Evolutionary conservation across 2,329 filamentous ascomycete genomes (phyloP).

Genomic region (Calonectria leucothoes): DNA sequence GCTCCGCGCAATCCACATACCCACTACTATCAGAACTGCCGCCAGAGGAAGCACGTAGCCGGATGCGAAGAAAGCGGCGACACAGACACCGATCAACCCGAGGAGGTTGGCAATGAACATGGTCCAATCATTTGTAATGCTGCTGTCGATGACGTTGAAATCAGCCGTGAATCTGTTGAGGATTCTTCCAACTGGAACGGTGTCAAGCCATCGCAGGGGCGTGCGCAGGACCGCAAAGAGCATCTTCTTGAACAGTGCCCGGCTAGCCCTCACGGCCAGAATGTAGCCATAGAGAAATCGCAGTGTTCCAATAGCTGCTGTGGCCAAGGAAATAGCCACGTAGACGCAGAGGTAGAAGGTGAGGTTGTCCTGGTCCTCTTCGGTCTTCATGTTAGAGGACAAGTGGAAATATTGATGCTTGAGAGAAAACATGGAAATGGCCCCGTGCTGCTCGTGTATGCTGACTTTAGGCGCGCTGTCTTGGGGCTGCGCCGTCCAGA

Average conservation of each 20-base stretch:
- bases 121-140: conserved; percentile 71
- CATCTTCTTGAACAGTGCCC: conserved; percentile 73
- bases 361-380: conserved; percentile 54
- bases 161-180: conserved; percentile 84
- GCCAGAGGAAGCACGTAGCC: conserved; percentile 74
- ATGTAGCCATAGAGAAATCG: conserved; percentile 73
- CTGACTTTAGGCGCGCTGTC: conserved; percentile 35
- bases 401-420: conserved; percentile 59
- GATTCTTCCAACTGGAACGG: conserved; percentile 80
- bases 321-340: conserved; percentile 72
- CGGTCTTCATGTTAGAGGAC: conserved; percentile 44
- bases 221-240: conserved; percentile 76
- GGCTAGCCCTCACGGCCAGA: conserved; percentile 77
- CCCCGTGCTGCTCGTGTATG: conserved; percentile 49
- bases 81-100: conserved; percentile 72
- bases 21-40: conserved; percentile 66
- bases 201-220: conserved; percentile 84
- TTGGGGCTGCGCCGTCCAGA: conserved; percentile 65
- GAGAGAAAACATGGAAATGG: conserved; percentile 57
- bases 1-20: conserved; percentile 66
- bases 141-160: conserved; percentile 79
- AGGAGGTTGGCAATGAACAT: conserved; percentile 71
- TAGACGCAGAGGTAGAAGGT: conserved; percentile 79
- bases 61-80: conserved; percentile 76
- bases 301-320: conserved; percentile 69